Percentiles rank a stretch among this genome's conserved stretches.
phyloP scores from a whole-genome alignment of 202 grass and related monocot species.

The Brachypodium distachyon region DNA sequence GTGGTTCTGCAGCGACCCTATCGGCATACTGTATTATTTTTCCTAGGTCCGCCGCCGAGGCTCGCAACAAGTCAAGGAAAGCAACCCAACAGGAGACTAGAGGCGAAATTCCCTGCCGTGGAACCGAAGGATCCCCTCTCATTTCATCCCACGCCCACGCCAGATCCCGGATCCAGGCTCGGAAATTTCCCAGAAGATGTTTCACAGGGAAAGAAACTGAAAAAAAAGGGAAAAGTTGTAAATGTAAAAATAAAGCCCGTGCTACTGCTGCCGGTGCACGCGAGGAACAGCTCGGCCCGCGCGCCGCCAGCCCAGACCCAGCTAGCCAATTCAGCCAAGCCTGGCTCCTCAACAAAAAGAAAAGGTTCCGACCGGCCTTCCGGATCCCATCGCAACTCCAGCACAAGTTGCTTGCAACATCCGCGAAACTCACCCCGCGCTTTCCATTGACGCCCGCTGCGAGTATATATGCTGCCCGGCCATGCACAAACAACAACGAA shows the following conservation, averaged over 20 bases:
- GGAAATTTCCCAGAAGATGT: constrained; percentile 43
- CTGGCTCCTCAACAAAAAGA: not conserved
- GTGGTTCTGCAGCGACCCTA: not conserved
- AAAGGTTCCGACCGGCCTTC: constrained; percentile 21
- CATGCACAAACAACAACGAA: not conserved
- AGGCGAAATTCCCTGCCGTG: constrained; percentile 23
- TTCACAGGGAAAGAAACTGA: not conserved
- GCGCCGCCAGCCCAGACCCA: constrained; percentile 35
- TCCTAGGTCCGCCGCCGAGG: not conserved
- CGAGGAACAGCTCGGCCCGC: not conserved
- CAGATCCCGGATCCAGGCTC: not conserved
- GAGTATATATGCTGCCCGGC: not conserved
- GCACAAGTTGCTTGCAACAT: constrained; percentile 12
- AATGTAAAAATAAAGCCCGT: not conserved
- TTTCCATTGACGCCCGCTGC: not conserved
- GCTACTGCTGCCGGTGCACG: not conserved
- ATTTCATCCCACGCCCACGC: not conserved
- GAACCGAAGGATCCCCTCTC: not conserved
- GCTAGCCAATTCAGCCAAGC: constrained; percentile 8
- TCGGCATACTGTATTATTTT: not conserved
- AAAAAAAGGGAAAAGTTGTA: not conserved
- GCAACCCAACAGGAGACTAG: not conserved
- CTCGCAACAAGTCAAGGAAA: not conserved
- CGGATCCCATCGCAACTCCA: constrained; percentile 12
- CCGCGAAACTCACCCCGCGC: constrained; percentile 21